A percentile compares a stretch with the other conserved stretches of the same genome.
Conservation (phyloP, 345 rosid genomes). For the Brassica incana region DNA sequence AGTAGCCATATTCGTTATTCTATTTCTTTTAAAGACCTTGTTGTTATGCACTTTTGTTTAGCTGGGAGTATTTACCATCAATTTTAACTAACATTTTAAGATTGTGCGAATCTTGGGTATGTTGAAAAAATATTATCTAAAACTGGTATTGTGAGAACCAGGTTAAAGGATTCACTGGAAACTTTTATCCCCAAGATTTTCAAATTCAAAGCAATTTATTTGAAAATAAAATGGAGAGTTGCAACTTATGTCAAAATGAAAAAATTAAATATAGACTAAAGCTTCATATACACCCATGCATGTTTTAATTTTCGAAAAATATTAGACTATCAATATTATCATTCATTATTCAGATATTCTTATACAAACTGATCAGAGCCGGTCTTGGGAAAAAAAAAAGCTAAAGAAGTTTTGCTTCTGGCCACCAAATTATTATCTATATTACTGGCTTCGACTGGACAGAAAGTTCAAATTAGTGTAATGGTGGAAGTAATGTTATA, state of each 20-base stretch:
- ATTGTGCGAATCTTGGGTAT: background rate
- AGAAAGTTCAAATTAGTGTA: no score
- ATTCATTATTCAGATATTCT: background rate
- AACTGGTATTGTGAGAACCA: background rate
- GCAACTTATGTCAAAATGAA: background rate
- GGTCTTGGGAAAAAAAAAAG: background rate
- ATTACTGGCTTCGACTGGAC: background rate
- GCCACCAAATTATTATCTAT: background rate
- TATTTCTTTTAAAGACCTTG: background rate
- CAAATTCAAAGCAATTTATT: background rate
- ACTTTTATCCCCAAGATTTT: background rate
- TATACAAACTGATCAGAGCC: background rate
- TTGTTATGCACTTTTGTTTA: background rate
- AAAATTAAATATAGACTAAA: background rate
- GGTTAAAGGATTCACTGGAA: background rate
- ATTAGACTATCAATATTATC: background rate
- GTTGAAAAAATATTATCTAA: background rate
- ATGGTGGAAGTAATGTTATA: no score
- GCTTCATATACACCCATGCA: background rate
- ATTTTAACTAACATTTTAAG: background rate
- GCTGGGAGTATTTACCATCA: background rate
- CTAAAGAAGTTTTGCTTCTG: background rate
- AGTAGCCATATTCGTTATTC: background rate
- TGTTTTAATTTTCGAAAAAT: background rate
- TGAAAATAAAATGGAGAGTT: background rate